Base-by-base conservation (phyloP, 208 protist species). In the Trichomonas gallinae region DNA sequence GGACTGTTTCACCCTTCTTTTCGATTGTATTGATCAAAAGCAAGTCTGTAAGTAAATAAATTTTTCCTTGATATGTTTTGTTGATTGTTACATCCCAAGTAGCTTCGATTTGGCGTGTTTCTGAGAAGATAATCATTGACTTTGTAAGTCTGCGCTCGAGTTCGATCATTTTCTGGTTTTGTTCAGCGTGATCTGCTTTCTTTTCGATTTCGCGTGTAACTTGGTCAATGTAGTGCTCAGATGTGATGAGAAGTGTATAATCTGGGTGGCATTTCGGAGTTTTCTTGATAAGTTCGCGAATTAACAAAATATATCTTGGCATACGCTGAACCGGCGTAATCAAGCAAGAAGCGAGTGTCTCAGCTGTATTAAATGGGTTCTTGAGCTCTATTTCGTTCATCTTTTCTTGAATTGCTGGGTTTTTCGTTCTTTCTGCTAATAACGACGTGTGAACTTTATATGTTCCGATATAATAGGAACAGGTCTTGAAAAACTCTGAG, bases 251-350 rank as follows among this genome's bases (percentile, higher is more conserved):
- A 34, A 63, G n/a, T 63, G 44, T 17, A 31, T 34, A 58, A 42
- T 96, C 87, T 36, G 87, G 87, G 40, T 96, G 87, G 15, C 26
- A 63, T 58, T 34, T 34, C 31, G 40, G 44, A 34, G 83, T 89
- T 34, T 97, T 63, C 45, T 96, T 88, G n/a, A 96, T 15, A 31
- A 97, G 4, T 34, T 97, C 96, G 13, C 85, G 34, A 36, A 97
- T n/a, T 40, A 97, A 83, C 15, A 97, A 45, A 36, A 49, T 85
- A 49, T 97, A 97, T 51, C 96, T 21, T 23, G 96, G 96, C 38
- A 97, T 93, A 46, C 96, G n/a, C 46, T 97, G 96, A 44, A 97
- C 89, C 26, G 96, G 96, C 17, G 81, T 85, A 40, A 85, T 85
- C 17, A 85, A 40, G 31, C 26, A 85, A 42, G 81, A 34, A 42